phyloP scores from a whole-genome alignment of 352 stramenopile genomes.

The Thalassiosira ordinaria region DNA sequence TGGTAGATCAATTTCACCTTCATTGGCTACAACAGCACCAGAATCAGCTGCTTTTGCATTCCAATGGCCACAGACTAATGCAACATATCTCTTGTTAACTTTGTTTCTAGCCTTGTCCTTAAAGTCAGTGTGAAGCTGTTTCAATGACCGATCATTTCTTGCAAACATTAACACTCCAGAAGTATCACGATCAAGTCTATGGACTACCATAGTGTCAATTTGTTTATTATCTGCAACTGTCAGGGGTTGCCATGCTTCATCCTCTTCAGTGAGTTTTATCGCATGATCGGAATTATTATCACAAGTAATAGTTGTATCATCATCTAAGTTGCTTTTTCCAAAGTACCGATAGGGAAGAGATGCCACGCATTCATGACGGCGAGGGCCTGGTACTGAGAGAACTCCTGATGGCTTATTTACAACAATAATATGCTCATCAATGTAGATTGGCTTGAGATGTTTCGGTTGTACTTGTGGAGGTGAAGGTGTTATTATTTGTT shows the following conservation, averaged over 20 bases:
- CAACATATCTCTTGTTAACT: slow-evolving; percentile 75
- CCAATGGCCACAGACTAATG: slow-evolving; percentile 73
- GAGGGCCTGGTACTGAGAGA: slow-evolving; percentile 69
- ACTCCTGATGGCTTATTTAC: slow-evolving; percentile 78
- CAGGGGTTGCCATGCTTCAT: slow-evolving; percentile 9
- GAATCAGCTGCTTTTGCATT: background rate
- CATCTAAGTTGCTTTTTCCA: slow-evolving; percentile 31
- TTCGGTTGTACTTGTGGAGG: slow-evolving; percentile 19
- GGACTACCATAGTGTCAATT: slow-evolving; percentile 68
- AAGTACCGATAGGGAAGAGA: slow-evolving; percentile 59
- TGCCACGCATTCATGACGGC: slow-evolving; percentile 60
- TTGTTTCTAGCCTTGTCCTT: slow-evolving; percentile 41
- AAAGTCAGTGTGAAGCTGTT: slow-evolving; percentile 62
- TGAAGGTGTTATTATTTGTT: too few species aligned
- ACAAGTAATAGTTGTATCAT: slow-evolving; percentile 5
- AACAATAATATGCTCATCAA: slow-evolving; percentile 75
- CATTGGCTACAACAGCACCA: slow-evolving; percentile 2
- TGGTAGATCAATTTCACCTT: slow-evolving; percentile 72
- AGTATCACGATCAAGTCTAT: slow-evolving; percentile 84
- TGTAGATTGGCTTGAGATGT: slow-evolving; percentile 69
- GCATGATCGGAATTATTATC: background rate
- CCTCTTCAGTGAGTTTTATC: slow-evolving; percentile 6
- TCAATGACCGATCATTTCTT: slow-evolving; percentile 51
- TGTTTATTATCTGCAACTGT: slow-evolving; percentile 20
- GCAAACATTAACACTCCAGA: slow-evolving; percentile 76